Percentiles rank a stretch among this genome's conserved stretches.
Evolutionary conservation across 164 flowering plant genomes (phyloP).

Genomic region (Chimonanthus salicifolius): DNA sequence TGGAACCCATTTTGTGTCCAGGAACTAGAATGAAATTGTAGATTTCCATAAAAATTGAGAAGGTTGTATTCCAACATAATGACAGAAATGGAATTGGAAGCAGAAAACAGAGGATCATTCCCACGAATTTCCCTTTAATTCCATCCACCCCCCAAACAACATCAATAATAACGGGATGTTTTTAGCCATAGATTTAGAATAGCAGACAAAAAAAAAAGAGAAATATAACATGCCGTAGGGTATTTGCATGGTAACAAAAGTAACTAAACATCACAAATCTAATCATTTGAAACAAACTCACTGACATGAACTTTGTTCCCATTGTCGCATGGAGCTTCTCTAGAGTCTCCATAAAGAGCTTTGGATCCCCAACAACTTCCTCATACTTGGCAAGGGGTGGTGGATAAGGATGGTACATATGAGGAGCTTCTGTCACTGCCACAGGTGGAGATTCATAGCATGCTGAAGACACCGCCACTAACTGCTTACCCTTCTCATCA

Average conservation of each 20-base stretch:
- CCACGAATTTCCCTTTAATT: too few relatives aligned
- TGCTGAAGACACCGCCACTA: neutral
- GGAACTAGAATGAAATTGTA: too few relatives aligned
- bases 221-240: neutral
- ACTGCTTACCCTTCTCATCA: neutral
- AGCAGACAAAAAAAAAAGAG: neutral
- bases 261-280: neutral
- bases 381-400: slow-evolving; percentile 53
- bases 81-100: too few relatives aligned
- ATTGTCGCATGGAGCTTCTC: slow-evolving; percentile 65
- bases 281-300: slow-evolving; percentile 6
- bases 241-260: neutral
- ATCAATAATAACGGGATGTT: too few relatives aligned
- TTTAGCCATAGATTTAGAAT: neutral
- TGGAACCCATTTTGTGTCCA: too few relatives aligned
- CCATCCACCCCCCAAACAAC: too few relatives aligned
- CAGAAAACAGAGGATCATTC: too few relatives aligned
- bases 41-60: too few relatives aligned
- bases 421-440: neutral
- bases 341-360: slow-evolving; percentile 57
- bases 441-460: neutral
- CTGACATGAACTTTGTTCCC: slow-evolving; percentile 83
- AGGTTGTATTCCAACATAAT: too few relatives aligned
- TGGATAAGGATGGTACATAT: slow-evolving; percentile 34
- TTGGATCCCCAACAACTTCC: slow-evolving; percentile 41